These are phyloP conservation scores for Exophiala dermatitidis DNA, from an alignment of 2,329 filamentous ascomycete genomes.

Conservation along the genomic window DNA sequence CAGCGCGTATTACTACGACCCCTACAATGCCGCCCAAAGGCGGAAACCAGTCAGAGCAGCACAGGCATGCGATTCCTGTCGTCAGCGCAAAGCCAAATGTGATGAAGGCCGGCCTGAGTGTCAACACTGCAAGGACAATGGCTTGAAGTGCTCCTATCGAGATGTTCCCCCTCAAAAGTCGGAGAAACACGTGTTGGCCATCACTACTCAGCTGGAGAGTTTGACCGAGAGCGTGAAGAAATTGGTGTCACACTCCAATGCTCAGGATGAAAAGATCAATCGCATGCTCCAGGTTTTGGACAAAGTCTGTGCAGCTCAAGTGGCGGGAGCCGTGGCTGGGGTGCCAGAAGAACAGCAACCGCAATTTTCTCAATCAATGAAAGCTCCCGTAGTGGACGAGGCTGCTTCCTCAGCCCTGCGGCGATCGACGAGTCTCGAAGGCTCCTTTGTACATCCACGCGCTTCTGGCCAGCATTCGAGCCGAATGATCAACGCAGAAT, in stretches of 20 bases:
- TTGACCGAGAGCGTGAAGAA: conserved; percentile 17
- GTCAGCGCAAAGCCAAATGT: conserved; percentile 82
- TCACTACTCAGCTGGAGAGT: conserved; percentile 23
- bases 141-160: conserved; percentile 75
- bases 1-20: conserved; percentile 8
- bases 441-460: background rate
- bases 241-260: conserved; percentile 10
- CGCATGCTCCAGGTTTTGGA: conserved; percentile 1
- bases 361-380: conserved; percentile 23
- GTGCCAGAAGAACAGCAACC: conserved; percentile 14
- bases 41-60: conserved; percentile 25
- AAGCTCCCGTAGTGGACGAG: conserved; percentile 33
- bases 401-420: conserved; percentile 7
- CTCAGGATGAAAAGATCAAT: conserved; percentile 14
- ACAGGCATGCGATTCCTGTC: conserved; percentile 85
- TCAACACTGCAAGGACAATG: conserved; percentile 79
- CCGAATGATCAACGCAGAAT: background rate
- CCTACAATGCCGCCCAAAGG: conserved; percentile 14
- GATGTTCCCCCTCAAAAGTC: conserved; percentile 89
- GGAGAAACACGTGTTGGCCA: conserved; percentile 33
- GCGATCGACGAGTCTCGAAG: conserved; percentile 26
- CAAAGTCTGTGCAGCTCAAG: background rate
- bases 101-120: conserved; percentile 79
- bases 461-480: conserved; percentile 4
- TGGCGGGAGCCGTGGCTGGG: background rate